Evolutionary conservation across 371 early-diverging fungal genomes (phyloP).

Genomic region (Parasitella parasitica): DNA sequence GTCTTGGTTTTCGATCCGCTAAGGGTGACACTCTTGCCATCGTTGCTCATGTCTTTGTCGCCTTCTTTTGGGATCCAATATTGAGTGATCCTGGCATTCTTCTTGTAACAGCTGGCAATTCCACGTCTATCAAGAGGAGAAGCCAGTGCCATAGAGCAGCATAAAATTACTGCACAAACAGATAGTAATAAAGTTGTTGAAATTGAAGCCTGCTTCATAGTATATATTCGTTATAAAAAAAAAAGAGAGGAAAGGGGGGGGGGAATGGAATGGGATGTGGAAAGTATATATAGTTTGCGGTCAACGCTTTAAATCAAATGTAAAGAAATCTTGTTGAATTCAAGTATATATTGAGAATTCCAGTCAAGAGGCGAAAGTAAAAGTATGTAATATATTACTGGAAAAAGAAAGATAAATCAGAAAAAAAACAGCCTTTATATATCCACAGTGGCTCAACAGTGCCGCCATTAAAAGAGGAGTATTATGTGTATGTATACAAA

Average conservation of each 20-base stretch:
- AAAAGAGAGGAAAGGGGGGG: neutral
- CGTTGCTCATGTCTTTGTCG: constrained; percentile 28
- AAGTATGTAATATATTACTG: neutral
- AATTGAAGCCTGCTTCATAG: constrained; percentile 3
- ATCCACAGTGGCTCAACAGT: too few species aligned
- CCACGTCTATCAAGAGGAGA: constrained; percentile 4
- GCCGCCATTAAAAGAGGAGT: too few species aligned
- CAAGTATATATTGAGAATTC: too few species aligned
- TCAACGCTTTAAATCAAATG: neutral
- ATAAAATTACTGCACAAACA: neutral
- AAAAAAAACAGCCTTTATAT: too few species aligned
- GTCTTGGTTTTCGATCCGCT: constrained; percentile 9
- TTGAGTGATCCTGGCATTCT: constrained; percentile 18
- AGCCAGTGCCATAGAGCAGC: neutral
- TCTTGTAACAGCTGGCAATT: constrained; percentile 11
- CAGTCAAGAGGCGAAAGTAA: too few species aligned
- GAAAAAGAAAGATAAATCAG: neutral
- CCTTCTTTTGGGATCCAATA: constrained; percentile 41
- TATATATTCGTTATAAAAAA: neutral
- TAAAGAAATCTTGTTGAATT: too few species aligned
- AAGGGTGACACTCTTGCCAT: constrained; percentile 18
- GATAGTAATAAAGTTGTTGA: neutral
- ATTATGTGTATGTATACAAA: neutral
- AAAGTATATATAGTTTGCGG: neutral
- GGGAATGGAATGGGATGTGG: neutral